Evolutionary conservation across 2,329 filamentous ascomycete species (phyloP).

Genomic region (Fusarium tuaranense): DNA sequence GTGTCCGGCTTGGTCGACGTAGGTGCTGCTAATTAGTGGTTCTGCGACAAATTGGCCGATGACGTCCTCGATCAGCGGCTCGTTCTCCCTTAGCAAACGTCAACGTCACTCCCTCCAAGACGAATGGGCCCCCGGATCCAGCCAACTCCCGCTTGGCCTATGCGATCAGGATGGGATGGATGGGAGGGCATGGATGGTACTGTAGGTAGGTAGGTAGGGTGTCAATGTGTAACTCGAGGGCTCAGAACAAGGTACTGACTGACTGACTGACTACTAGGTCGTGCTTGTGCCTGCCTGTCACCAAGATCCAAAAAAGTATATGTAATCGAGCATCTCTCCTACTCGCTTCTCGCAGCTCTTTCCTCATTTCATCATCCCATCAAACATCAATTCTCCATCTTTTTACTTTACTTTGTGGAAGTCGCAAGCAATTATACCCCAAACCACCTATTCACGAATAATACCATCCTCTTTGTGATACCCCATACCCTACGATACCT

Average conservation of each 20-base stretch:
- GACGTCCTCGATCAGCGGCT: slow-evolving; percentile 48
- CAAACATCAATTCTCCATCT: slow-evolving; percentile 11
- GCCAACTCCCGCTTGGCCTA: slow-evolving; percentile 23
- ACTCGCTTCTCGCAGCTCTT: not conserved
- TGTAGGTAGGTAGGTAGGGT: not conserved
- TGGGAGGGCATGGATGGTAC: not conserved
- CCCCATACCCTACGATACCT: slow-evolving; percentile 41
- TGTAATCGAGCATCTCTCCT: slow-evolving; percentile 40
- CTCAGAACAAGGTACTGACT: not conserved
- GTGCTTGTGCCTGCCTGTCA: slow-evolving; percentile 33
- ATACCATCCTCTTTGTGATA: slow-evolving; percentile 46
- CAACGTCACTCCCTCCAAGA: slow-evolving; percentile 50
- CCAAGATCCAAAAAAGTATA: slow-evolving; percentile 34
- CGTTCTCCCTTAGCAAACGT: slow-evolving; percentile 48
- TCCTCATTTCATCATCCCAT: slow-evolving; percentile 25
- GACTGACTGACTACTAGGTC: not conserved
- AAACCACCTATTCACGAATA: slow-evolving; percentile 23
- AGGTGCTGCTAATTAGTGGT: slow-evolving; percentile 11
- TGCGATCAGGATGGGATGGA: slow-evolving; percentile 9
- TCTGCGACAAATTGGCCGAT: slow-evolving; percentile 42
- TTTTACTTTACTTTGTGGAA: slow-evolving; percentile 17
- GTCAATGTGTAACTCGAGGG: slow-evolving; percentile 10
- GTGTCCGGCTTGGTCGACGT: slow-evolving; percentile 18
- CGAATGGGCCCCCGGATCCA: slow-evolving; percentile 33
- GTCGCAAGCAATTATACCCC: slow-evolving; percentile 31